Base-by-base conservation (phyloP, 495 filamentous ascomycete genomes). In the Hypoxylon crocopeplum region DNA sequence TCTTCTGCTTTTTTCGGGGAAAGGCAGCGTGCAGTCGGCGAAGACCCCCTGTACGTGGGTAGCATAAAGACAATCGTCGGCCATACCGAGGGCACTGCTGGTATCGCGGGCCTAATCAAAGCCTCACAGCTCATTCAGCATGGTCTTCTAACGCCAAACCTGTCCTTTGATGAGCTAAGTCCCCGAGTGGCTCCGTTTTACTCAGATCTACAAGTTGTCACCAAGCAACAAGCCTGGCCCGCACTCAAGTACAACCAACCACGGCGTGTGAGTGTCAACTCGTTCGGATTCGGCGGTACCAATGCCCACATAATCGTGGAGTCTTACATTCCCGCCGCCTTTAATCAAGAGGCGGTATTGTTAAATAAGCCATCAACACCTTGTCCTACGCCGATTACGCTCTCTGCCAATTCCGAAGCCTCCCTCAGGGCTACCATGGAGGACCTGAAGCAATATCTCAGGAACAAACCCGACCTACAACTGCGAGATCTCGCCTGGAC, bases 281-380 rank as follows among this genome's bases (percentile, higher is more conserved):
- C 74, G 5, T 87, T 84, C 50, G 84, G 84, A 0, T 85, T 81
- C 52, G 84, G 84, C 2, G 84, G 85, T 12, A 76, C 77, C 15
- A 87, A 87, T 54, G 73, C 79, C 0, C 83, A 86, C 42, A 13
- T 13, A 5, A 38, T 16, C 17, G 8, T 38, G 11, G 34, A 38
- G 10, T n/a, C 8, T 10, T 38, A 5, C 15, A 13, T 7, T 16
- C 34, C 34, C 13, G 2, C 15, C 5, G n/a, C 5, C 7, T 5
- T 5, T n/a, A 13, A 8, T 5, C 7, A 5, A 34, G 32, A 34
- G 32, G 3, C n/a, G 32, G 12, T 10, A 34, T 34, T n/a, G 32
- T 3, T 12, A 10, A n/a, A 34, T 2, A n/a, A 13, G 3, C n/a
- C 32, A 13, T 27, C 24, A 27, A n/a, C n/a, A n/a, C n/a, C n/a